Percentiles rank a stretch among this genome's conserved stretches.
These are phyloP conservation scores for Rhodomyrtus tomentosa DNA, from an alignment of 345 rosid genomes.

Conservation along the genomic window DNA sequence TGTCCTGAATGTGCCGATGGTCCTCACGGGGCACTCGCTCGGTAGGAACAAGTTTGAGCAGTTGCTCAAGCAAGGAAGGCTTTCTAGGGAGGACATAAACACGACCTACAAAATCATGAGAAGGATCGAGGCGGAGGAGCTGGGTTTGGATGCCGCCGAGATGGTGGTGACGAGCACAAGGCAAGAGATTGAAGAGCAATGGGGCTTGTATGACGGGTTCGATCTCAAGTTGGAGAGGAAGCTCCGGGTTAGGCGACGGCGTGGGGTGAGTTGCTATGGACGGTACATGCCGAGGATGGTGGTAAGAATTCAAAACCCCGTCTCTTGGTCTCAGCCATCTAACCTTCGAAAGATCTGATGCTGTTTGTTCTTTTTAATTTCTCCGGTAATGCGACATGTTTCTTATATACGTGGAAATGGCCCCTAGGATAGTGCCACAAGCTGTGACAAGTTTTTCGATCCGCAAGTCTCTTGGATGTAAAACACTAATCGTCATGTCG, in stretches of 20 bases:
- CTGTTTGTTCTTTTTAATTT: background rate
- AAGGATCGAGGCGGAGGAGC: slow-evolving; percentile 53
- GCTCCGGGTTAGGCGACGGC: slow-evolving; percentile 46
- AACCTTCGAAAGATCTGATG: background rate
- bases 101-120: slow-evolving; percentile 50
- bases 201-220: slow-evolving; percentile 71
- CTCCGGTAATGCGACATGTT: background rate
- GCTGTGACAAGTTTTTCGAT: background rate
- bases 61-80: slow-evolving; percentile 55
- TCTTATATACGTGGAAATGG: background rate
- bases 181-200: slow-evolving; percentile 69
- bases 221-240: slow-evolving; percentile 58
- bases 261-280: slow-evolving; percentile 63
- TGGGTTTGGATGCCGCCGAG: slow-evolving; percentile 48
- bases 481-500: background rate
- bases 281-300: slow-evolving; percentile 61
- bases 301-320: slow-evolving; percentile 21
- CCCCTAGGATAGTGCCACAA: background rate
- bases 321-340: background rate
- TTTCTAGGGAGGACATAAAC: slow-evolving; percentile 45
- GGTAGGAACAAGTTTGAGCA: slow-evolving; percentile 70
- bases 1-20: slow-evolving; percentile 57
- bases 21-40: slow-evolving; percentile 54
- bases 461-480: background rate
- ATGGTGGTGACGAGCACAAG: slow-evolving; percentile 66